These are phyloP conservation scores for Fusarium nisikadoi DNA, from an alignment of 2,329 filamentous ascomycete genomes.

Conservation along the genomic window DNA sequence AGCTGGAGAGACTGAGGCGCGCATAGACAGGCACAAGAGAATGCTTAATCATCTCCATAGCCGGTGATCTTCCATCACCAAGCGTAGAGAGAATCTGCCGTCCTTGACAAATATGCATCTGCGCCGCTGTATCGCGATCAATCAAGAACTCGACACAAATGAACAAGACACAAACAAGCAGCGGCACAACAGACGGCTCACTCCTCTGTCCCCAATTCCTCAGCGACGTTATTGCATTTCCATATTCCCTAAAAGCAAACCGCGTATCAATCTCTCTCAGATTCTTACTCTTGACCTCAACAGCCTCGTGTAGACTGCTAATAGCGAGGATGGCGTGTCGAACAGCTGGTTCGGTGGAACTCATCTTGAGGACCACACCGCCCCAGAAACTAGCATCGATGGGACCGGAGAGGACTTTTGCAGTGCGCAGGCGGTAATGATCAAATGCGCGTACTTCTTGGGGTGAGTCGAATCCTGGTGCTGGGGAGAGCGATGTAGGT, in stretches of 20 bases:
- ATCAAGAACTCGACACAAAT: conserved; percentile 66
- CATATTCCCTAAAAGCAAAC: conserved; percentile 54
- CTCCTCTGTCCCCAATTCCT: conserved; percentile 49
- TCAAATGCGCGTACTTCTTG: conserved; percentile 47
- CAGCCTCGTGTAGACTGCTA: conserved; percentile 57
- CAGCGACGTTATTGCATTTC: conserved; percentile 58
- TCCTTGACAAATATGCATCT: conserved; percentile 58
- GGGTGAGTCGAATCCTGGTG: conserved; percentile 34
- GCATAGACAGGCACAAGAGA: conserved; percentile 58
- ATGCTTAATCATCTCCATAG: conserved; percentile 53
- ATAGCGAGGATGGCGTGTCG: conserved; percentile 62
- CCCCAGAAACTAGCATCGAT: conserved; percentile 58
- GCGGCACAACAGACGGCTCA: conserved; percentile 46
- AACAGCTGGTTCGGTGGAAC: conserved; percentile 57
- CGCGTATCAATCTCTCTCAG: conserved; percentile 31
- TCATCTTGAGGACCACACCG: conserved; percentile 57
- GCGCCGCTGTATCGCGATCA: conserved; percentile 58
- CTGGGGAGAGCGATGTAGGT: conserved; percentile 22
- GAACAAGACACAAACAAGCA: conserved; percentile 62
- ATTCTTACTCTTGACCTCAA: conserved; percentile 35
- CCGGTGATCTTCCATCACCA: conserved; percentile 39
- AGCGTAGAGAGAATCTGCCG: conserved; percentile 54
- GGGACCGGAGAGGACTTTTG: conserved; percentile 55
- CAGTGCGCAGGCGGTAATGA: conserved; percentile 50
- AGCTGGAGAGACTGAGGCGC: conserved; percentile 54